phyloP scores from a whole-genome alignment of 1,139 yeast species.

The Casaregolazyma suthepensis region DNA sequence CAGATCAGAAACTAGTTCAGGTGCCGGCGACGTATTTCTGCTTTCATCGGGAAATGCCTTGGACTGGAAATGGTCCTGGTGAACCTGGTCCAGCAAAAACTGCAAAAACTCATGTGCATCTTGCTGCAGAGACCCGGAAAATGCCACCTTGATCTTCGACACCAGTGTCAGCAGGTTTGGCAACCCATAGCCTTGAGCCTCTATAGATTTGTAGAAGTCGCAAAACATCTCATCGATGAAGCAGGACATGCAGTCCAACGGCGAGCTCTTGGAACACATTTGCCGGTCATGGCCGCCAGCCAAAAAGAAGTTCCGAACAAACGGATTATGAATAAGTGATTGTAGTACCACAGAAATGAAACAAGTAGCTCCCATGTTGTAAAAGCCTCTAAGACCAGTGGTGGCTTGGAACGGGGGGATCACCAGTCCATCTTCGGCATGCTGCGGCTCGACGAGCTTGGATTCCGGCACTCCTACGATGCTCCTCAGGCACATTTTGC shows the following conservation, averaged over 20 bases:
- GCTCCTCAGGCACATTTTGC: conserved; percentile 11
- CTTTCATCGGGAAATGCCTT: conserved; percentile 9
- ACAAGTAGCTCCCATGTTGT: conserved; percentile 94
- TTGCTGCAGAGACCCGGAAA: conserved; percentile 94
- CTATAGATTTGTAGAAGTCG: conserved; percentile 50
- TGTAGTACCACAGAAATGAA: conserved; percentile 90
- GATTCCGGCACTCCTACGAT: conserved; percentile 4
- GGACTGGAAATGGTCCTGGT: conserved; percentile 33
- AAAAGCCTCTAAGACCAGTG: conserved; percentile 77
- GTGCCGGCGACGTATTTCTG: conserved; percentile 2
- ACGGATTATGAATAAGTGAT: conserved; percentile 81
- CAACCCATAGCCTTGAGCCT: conserved; percentile 66
- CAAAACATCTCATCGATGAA: conserved; percentile 72
- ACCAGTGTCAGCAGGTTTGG: conserved; percentile 69
- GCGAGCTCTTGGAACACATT: conserved; percentile 16
- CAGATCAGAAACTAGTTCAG: conserved; percentile 1
- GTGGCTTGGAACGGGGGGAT: conserved; percentile 58
- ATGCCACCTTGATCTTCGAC: conserved; percentile 73
- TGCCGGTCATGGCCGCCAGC: conserved; percentile 51
- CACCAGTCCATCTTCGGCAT: conserved; percentile 14
- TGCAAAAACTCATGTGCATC: conserved; percentile 99
- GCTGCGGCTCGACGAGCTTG: background rate
- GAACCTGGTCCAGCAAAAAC: conserved; percentile 78
- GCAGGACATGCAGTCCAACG: conserved; percentile 65
- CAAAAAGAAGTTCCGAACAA: conserved; percentile 69